These are phyloP conservation scores for Cinnamomum chago DNA, from an alignment of 164 flowering plant species.

Conservation along the genomic window DNA sequence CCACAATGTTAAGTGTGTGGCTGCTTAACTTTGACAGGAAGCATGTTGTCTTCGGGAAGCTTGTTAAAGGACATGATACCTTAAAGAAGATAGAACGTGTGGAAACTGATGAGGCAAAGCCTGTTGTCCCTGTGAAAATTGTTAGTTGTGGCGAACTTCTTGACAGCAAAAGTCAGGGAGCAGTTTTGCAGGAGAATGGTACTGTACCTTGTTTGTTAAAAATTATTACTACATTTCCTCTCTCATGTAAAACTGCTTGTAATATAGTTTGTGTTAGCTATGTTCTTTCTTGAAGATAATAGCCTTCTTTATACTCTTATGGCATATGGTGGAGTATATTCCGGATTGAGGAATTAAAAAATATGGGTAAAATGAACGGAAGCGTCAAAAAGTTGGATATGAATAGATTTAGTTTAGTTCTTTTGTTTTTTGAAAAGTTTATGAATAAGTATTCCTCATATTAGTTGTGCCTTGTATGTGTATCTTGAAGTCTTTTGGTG, in stretches of 20 bases:
- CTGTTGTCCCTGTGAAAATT: conserved; percentile 80
- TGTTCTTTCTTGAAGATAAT: no score
- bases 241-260: background rate
- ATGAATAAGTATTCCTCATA: no score
- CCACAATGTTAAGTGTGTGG: background rate
- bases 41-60: conserved; percentile 83
- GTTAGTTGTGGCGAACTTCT: conserved; percentile 71
- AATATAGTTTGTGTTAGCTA: background rate
- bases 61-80: conserved; percentile 69
- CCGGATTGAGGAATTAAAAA: no score
- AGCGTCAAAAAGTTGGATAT: no score
- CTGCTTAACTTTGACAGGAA: conserved; percentile 44
- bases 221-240: background rate
- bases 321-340: no score
- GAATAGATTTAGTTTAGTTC: no score
- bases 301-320: no score
- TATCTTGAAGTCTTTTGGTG: no score
- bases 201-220: background rate
- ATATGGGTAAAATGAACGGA: no score
- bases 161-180: conserved; percentile 36
- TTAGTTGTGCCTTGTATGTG: no score
- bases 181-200: conserved; percentile 12
- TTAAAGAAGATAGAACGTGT: conserved; percentile 67
- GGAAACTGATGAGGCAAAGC: conserved; percentile 48
- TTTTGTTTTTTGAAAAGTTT: no score